These are phyloP conservation scores for Hyphodiscus sp. DNA, from an alignment of 2,329 filamentous ascomycete genomes.

Conservation along the genomic window DNA sequence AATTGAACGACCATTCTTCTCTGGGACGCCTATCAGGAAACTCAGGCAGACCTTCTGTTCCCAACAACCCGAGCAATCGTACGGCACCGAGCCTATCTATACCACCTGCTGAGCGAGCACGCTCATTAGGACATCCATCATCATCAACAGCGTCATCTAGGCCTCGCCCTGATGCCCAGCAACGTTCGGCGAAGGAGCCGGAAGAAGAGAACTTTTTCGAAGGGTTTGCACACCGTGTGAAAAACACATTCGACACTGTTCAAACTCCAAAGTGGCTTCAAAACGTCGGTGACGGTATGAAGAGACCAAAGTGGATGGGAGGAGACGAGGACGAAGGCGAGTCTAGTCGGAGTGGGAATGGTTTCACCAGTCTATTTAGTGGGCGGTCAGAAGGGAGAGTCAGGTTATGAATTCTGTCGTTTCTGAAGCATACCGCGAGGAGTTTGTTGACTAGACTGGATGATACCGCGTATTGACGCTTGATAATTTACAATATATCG, in stretches of 20 bases:
- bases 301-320: constrained; percentile 76
- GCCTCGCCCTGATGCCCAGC: constrained; percentile 19
- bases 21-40: constrained; percentile 36
- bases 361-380: constrained; percentile 54
- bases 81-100: constrained; percentile 22
- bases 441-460: constrained; percentile 19
- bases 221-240: constrained; percentile 75
- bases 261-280: constrained; percentile 78
- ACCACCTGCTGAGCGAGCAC: constrained; percentile 24
- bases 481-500: too few relatives aligned
- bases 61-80: constrained; percentile 25
- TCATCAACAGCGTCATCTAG: constrained; percentile 28
- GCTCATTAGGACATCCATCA: constrained; percentile 23
- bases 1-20: constrained; percentile 60
- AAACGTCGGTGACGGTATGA: constrained; percentile 62
- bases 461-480: too few relatives aligned
- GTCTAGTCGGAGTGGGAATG: constrained; percentile 30
- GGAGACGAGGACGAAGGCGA: constrained; percentile 45
- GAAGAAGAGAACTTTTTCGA: constrained; percentile 80
- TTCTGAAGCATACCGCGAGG: constrained; percentile 26
- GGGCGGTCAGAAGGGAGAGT: constrained; percentile 36
- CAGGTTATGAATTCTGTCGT: constrained; percentile 19
- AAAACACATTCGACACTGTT: constrained; percentile 83
- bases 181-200: constrained; percentile 39
- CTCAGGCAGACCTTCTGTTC: constrained; percentile 16